Conservation (phyloP, 176 grass and related monocot species). For the Avena eriantha region DNA sequence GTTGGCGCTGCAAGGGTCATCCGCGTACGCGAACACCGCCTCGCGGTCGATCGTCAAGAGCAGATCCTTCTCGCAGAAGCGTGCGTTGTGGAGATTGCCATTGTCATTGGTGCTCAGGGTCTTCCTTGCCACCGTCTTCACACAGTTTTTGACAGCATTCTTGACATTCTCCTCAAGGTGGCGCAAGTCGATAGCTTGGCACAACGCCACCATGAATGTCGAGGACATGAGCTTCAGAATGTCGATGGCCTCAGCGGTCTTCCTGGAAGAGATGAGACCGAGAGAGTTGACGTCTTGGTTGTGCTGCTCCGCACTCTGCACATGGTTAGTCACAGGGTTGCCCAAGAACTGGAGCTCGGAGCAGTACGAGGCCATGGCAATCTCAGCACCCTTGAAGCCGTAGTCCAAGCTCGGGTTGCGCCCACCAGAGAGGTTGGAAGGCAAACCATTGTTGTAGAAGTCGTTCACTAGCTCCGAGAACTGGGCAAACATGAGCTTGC, state of each 20-base stretch:
- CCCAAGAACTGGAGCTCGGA: too few relatives aligned
- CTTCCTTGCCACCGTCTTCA: slow-evolving; percentile 60
- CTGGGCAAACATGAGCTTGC: slow-evolving; percentile 84
- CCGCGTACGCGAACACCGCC: slow-evolving; percentile 38
- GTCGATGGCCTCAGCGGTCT: slow-evolving; percentile 82
- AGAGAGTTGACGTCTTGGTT: too few relatives aligned
- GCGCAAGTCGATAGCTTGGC: slow-evolving; percentile 77
- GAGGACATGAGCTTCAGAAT: slow-evolving; percentile 94
- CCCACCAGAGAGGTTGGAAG: slow-evolving; percentile 83
- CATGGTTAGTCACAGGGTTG: too few relatives aligned
- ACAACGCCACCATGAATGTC: slow-evolving; percentile 75
- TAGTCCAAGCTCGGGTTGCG: slow-evolving; percentile 95
- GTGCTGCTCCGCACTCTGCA: too few relatives aligned
- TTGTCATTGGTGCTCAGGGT: slow-evolving; percentile 47
- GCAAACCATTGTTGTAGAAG: slow-evolving; percentile 86
- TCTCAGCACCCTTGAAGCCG: slow-evolving; percentile 92
- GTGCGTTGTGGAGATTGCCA: slow-evolving; percentile 52
- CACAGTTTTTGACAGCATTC: slow-evolving; percentile 60
- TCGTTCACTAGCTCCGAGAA: slow-evolving; percentile 92
- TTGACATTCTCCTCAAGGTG: slow-evolving; percentile 83
- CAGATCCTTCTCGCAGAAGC: slow-evolving; percentile 81
- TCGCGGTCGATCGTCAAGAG: slow-evolving; percentile 67
- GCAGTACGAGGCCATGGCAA: slow-evolving; percentile 66
- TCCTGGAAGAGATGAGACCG: slow-evolving; percentile 62
- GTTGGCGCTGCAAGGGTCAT: slow-evolving; percentile 69